Percentiles rank a stretch among this genome's conserved stretches.
Conservation (phyloP, 225 moss, liverwort and hornwort species). For the Bryoerythrophyllum caledonicum region DNA sequence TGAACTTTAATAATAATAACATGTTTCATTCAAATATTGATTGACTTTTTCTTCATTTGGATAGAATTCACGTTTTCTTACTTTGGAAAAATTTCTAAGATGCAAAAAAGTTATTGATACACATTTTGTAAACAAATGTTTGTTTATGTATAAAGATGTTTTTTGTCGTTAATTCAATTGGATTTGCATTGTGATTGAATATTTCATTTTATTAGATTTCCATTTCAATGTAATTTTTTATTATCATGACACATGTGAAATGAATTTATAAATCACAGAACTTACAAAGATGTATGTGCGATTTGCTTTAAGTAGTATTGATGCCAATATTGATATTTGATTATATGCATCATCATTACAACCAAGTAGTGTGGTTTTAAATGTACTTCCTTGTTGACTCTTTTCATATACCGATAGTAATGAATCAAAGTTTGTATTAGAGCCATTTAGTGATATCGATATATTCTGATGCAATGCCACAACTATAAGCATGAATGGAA, state of each 20-base stretch:
- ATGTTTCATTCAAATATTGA: too few species aligned
- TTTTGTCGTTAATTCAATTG: too few species aligned
- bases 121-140: too few species aligned
- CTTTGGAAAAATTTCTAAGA: too few species aligned
- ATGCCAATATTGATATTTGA: slow-evolving; percentile 45
- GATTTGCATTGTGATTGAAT: background rate
- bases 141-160: too few species aligned
- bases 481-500: accelerated
- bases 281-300: slow-evolving; percentile 71
- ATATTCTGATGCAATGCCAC: slow-evolving; percentile 44
- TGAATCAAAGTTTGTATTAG: slow-evolving; percentile 74
- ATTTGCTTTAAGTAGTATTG: slow-evolving; percentile 46
- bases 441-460: slow-evolving; percentile 57
- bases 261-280: background rate
- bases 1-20: too few species aligned
- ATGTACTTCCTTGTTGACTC: slow-evolving; percentile 13
- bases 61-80: too few species aligned
- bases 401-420: slow-evolving; percentile 67
- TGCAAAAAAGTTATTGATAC: too few species aligned
- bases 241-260: background rate
- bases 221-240: background rate
- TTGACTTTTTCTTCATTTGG: too few species aligned
- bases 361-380: slow-evolving; percentile 38
- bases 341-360: slow-evolving; percentile 73
- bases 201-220: background rate